Evolutionary conservation across 768 basidiomycete species (phyloP).

Genomic region (Tylopilus vinaceipallidus): DNA sequence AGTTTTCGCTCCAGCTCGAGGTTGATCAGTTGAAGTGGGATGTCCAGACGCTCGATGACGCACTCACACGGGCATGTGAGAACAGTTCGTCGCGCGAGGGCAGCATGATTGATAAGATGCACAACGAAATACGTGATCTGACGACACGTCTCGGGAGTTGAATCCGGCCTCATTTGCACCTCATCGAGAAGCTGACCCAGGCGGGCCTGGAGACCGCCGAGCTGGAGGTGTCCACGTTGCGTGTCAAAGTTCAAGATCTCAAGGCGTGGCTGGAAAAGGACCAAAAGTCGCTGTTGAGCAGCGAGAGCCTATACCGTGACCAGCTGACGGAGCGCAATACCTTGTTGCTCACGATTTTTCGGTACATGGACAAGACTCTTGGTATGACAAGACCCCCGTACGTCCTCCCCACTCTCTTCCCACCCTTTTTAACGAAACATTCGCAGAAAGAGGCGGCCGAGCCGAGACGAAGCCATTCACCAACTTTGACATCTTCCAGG

Average conservation of each 20-base stretch:
- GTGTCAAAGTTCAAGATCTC: conserved; percentile 65
- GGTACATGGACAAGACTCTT: conserved; percentile 92
- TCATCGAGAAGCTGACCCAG: conserved; percentile 85
- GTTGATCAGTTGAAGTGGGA: conserved; percentile 85
- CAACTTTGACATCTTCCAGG: conserved; percentile 92
- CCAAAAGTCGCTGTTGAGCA: conserved; percentile 64
- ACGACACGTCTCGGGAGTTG: conserved; percentile 76
- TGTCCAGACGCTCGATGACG: conserved; percentile 74
- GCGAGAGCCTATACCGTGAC: conserved; percentile 83
- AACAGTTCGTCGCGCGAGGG: conserved; percentile 69
- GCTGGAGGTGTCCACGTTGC: conserved; percentile 57
- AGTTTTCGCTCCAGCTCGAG: conserved; percentile 87
- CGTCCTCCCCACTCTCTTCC: conserved; percentile 33
- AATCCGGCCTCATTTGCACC: conserved; percentile 81
- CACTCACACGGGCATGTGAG: conserved; percentile 65
- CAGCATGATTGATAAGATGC: conserved; percentile 66
- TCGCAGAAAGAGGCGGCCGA: conserved; percentile 65
- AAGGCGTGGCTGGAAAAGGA: conserved; percentile 83
- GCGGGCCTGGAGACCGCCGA: conserved; percentile 64
- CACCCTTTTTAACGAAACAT: background rate
- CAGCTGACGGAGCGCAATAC: conserved; percentile 94
- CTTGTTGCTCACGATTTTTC: conserved; percentile 86
- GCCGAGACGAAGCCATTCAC: conserved; percentile 91
- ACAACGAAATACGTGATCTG: conserved; percentile 79
- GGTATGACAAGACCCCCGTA: conserved; percentile 83